Conservation (phyloP, 768 basidiomycete genomes). For the Agrocybe praecox region DNA sequence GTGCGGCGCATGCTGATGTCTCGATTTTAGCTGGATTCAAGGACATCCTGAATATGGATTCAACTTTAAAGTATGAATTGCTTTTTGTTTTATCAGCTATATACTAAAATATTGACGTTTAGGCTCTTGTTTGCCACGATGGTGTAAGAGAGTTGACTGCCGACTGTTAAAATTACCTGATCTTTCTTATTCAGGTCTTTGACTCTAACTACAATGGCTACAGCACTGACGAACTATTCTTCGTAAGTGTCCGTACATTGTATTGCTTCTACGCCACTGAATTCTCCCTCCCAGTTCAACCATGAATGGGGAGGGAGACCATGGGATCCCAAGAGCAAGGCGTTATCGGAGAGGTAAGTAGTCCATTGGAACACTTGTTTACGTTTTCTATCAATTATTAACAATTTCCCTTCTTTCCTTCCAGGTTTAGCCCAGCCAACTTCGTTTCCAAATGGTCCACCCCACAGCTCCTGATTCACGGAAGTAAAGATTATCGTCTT, state of each 20-base stretch:
- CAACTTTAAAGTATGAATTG: constrained; percentile 66
- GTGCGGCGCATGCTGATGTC: constrained; percentile 2
- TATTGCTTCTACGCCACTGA: neutral
- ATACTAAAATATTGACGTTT: constrained; percentile 1
- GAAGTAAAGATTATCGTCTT: constrained; percentile 87
- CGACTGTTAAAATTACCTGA: neutral
- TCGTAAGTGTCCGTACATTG: constrained; percentile 48
- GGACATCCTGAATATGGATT: constrained; percentile 89
- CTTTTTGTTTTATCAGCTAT: neutral
- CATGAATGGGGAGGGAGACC: constrained; percentile 86
- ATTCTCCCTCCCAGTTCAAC: constrained; percentile 58
- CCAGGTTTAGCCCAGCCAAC: constrained; percentile 77
- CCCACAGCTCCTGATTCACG: constrained; percentile 83
- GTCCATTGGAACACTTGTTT: neutral
- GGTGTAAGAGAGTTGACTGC: constrained; percentile 51
- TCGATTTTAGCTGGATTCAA: constrained; percentile 80
- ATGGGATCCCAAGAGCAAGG: constrained; percentile 64
- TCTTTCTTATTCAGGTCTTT: constrained; percentile 53
- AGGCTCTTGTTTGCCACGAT: constrained; percentile 88
- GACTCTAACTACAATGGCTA: constrained; percentile 81
- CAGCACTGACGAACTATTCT: constrained; percentile 90
- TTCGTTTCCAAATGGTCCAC: constrained; percentile 86
- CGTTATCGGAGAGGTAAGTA: constrained; percentile 57
- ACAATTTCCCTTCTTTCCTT: neutral
- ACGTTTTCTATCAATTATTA: neutral